These are phyloP conservation scores for Aspergillus cejpii DNA, from an alignment of 2,329 filamentous ascomycete genomes.

Conservation along the genomic window DNA sequence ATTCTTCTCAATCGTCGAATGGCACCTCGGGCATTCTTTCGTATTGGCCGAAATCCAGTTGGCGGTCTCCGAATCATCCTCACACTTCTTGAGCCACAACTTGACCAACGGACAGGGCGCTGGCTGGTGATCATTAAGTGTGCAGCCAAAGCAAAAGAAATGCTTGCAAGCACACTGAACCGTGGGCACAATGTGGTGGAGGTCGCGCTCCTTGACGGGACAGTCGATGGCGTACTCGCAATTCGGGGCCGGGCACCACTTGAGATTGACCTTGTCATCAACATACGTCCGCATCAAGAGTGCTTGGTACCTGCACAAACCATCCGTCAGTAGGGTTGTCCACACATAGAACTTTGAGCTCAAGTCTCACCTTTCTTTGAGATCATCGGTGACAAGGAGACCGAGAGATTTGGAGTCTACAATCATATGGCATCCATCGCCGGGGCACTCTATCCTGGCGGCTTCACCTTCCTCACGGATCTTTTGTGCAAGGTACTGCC, in stretches of 20 bases:
- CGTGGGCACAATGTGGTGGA: slow-evolving; percentile 78
- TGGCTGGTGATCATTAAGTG: slow-evolving; percentile 82
- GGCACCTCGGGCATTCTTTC: slow-evolving; percentile 93
- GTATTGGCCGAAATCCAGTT: slow-evolving; percentile 99
- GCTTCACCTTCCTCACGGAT: slow-evolving; percentile 94
- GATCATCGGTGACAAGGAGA: slow-evolving; percentile 57
- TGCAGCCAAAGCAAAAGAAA: slow-evolving; percentile 92
- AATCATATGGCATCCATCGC: slow-evolving; percentile 78
- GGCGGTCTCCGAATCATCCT: slow-evolving; percentile 94
- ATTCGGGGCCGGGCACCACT: slow-evolving; percentile 98
- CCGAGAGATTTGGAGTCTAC: slow-evolving; percentile 85
- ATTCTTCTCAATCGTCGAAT: slow-evolving; percentile 98
- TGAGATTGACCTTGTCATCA: slow-evolving; percentile 89
- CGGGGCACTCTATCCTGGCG: slow-evolving; percentile 86
- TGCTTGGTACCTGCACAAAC: slow-evolving; percentile 65
- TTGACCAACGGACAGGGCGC: slow-evolving; percentile 87
- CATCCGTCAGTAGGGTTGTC: slow-evolving; percentile 10
- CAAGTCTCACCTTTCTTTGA: slow-evolving; percentile 48
- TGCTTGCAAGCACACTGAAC: slow-evolving; percentile 79
- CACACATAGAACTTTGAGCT: neutral
- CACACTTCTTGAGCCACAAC: slow-evolving; percentile 96
- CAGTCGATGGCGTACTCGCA: slow-evolving; percentile 92
- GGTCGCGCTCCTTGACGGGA: slow-evolving; percentile 75
- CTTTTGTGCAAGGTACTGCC: slow-evolving; percentile 85
- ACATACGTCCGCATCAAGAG: slow-evolving; percentile 91